Conservation (phyloP, 768 basidiomycete genomes). For the Rhodotorula taiwanensis region DNA sequence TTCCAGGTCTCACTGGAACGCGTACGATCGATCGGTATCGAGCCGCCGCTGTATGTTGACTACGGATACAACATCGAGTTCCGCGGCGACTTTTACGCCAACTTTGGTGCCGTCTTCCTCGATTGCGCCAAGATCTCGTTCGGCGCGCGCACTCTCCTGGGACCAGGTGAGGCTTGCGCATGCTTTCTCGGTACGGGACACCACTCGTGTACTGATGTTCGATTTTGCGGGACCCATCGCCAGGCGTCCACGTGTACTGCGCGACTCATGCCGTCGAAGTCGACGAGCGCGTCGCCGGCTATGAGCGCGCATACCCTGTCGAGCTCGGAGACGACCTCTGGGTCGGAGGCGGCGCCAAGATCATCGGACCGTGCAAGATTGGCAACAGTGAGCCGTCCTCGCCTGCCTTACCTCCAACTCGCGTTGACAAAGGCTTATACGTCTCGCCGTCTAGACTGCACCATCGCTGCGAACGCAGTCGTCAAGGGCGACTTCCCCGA, state of each 20-base stretch:
- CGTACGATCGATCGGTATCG: conserved; percentile 10
- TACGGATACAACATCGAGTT: conserved; percentile 35
- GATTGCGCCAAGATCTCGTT: conserved; percentile 35
- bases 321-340: conserved; percentile 18
- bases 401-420: background rate
- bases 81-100: conserved; percentile 16
- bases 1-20: conserved; percentile 3
- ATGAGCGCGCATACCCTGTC: conserved; percentile 32
- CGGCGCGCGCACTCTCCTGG: conserved; percentile 27
- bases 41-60: conserved; percentile 30
- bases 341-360: conserved; percentile 23
- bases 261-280: conserved; percentile 32
- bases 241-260: conserved; percentile 31
- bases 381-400: conserved; percentile 9
- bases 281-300: conserved; percentile 27
- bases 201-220: too few species aligned
- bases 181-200: too few species aligned
- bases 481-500: conserved; percentile 32
- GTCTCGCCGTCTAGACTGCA: too few species aligned
- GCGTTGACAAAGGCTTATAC: too few species aligned
- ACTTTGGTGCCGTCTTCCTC: background rate
- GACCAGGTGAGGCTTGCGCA: conserved; percentile 2
- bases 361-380: conserved; percentile 30
- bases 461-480: conserved; percentile 30
- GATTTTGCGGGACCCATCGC: too few species aligned